These are phyloP conservation scores for Vigna angularis DNA, from an alignment of 306 rosid species.

Conservation along the genomic window DNA sequence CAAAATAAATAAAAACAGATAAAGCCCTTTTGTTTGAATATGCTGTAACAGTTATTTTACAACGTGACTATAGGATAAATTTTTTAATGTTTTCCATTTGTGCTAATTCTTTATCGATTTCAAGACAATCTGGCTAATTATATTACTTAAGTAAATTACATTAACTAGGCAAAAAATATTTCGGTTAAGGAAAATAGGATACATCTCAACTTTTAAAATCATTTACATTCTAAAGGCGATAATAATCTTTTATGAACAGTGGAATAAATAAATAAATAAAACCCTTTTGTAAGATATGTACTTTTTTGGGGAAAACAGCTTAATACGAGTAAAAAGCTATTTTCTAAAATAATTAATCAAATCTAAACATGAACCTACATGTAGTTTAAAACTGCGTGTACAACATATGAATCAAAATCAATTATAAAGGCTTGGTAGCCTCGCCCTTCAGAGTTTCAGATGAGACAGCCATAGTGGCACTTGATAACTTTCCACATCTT, in stretches of 20 bases:
- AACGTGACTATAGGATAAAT: not conserved
- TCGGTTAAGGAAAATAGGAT: not conserved
- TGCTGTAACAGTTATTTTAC: not conserved
- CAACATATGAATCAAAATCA: slow-evolving; percentile 37
- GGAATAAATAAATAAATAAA: not conserved
- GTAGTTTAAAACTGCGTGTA: slow-evolving; percentile 26
- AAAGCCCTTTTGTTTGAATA: not conserved
- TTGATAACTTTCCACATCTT: slow-evolving; percentile 27
- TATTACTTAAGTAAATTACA: not conserved
- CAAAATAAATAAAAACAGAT: no score
- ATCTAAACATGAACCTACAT: slow-evolving; percentile 20
- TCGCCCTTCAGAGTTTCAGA: slow-evolving; percentile 34
- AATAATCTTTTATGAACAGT: not conserved
- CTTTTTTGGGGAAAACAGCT: slow-evolving; percentile 16
- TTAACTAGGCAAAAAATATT: not conserved
- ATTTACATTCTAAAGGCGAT: slow-evolving; percentile 7
- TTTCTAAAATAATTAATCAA: slow-evolving; percentile 34
- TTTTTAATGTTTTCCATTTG: not conserved
- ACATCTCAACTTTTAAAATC: slow-evolving; percentile 5
- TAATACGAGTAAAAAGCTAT: slow-evolving; percentile 3
- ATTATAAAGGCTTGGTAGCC: slow-evolving; percentile 20
- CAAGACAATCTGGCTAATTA: not conserved
- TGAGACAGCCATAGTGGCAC: slow-evolving; percentile 25
- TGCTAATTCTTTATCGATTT: not conserved
- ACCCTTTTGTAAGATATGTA: not conserved